These are phyloP conservation scores for Aethionema arabicum DNA, from an alignment of 345 rosid genomes.

Conservation along the genomic window DNA sequence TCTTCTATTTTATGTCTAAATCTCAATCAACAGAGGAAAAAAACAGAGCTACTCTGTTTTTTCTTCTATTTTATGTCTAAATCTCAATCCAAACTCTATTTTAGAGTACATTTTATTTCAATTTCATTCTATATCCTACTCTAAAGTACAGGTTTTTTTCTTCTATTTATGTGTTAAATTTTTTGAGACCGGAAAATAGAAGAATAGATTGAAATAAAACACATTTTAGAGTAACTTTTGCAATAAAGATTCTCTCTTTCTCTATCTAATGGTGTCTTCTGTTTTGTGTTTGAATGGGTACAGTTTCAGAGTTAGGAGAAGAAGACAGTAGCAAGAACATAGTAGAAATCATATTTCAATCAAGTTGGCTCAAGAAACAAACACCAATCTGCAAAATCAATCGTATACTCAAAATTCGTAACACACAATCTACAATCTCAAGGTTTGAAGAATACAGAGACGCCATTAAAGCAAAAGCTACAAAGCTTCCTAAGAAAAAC, in stretches of 20 bases:
- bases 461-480: constrained; percentile 63
- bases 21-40: too few species aligned
- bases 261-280: neutral
- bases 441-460: constrained; percentile 77
- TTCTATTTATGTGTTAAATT: neutral
- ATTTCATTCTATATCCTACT: too few species aligned
- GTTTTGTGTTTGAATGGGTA: neutral
- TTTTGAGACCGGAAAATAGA: too few species aligned
- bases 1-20: too few species aligned
- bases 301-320: constrained; percentile 70
- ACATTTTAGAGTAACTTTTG: too few species aligned
- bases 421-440: constrained; percentile 61
- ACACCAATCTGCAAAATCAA: constrained; percentile 63
- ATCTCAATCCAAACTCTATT: too few species aligned
- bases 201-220: too few species aligned
- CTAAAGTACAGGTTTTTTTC: neutral
- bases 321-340: constrained; percentile 87
- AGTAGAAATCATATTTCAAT: constrained; percentile 85
- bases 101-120: too few species aligned
- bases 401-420: constrained; percentile 72
- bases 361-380: constrained; percentile 81
- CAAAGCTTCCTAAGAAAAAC: constrained; percentile 55
- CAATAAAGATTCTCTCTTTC: too few species aligned
- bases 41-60: too few species aligned
- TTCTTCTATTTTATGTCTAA: too few species aligned